Evolutionary conservation across 1,284 basidiomycete genomes (phyloP).

Genomic region (Caloboletus firmus): DNA sequence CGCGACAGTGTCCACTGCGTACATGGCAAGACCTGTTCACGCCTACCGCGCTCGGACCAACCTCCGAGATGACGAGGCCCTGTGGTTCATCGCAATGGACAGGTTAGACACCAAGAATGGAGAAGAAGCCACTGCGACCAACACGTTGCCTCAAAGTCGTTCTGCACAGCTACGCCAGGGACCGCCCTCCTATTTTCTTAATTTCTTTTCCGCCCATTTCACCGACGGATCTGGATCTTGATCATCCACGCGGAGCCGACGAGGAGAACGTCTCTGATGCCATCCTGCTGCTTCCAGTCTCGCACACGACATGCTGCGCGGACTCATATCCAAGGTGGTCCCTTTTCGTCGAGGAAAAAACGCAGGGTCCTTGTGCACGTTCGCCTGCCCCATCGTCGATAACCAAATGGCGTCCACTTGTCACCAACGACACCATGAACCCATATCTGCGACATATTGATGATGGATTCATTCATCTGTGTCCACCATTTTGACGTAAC

Average conservation of each 20-base stretch:
- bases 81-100: slow-evolving; percentile 6
- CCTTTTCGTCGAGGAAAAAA: neutral
- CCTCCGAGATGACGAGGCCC: slow-evolving; percentile 8
- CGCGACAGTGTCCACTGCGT: slow-evolving; percentile 6
- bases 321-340: slow-evolving; percentile 4
- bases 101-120: slow-evolving; percentile 16
- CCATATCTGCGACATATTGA: slow-evolving; percentile 4
- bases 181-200: neutral
- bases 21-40: slow-evolving; percentile 3
- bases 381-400: slow-evolving; percentile 8
- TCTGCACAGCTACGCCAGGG: slow-evolving; percentile 10
- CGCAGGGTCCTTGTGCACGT: slow-evolving; percentile 11
- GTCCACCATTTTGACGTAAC: slow-evolving; percentile 4
- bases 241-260: slow-evolving; percentile 5
- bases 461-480: slow-evolving; percentile 10
- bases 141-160: slow-evolving; percentile 25
- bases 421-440: slow-evolving; percentile 2
- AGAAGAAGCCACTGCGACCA: slow-evolving; percentile 23
- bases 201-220: neutral
- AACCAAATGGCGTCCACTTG: neutral
- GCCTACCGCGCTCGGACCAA: neutral
- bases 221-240: slow-evolving; percentile 3
- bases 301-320: neutral
- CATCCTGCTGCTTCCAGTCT: neutral
- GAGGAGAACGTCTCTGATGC: neutral